These are phyloP conservation scores for Scedosporium apiospermum DNA, from an alignment of 2,329 filamentous ascomycete species.

Conservation along the genomic window DNA sequence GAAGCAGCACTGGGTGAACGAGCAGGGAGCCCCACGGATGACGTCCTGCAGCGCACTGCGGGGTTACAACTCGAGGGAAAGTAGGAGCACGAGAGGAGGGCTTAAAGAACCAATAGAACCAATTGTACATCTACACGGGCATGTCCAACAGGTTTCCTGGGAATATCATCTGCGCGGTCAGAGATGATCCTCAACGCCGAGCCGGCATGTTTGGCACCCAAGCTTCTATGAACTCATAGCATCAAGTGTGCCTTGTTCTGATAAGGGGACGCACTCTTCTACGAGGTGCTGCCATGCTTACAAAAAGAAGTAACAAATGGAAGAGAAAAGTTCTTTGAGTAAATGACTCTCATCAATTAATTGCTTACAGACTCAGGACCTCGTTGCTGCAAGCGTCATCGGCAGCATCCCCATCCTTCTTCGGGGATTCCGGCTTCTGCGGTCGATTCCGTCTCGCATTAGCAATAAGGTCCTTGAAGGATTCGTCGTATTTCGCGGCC, in stretches of 20 bases:
- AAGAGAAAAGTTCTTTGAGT: no score
- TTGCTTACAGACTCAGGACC: neutral
- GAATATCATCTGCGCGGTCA: no score
- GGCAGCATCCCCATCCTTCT: constrained; percentile 5
- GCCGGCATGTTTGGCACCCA: no score
- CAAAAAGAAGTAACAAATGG: neutral
- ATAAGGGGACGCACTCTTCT: no score
- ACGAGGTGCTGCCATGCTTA: neutral
- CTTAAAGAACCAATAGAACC: neutral
- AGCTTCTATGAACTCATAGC: no score
- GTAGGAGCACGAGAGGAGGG: neutral
- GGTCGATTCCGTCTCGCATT: constrained; percentile 45
- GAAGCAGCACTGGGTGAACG: neutral
- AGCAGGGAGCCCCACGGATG: neutral
- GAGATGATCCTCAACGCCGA: no score
- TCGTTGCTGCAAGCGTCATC: constrained; percentile 10
- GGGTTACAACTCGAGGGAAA: neutral
- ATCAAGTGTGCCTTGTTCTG: no score
- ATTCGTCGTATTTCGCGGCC: constrained; percentile 59
- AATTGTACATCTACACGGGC: no score
- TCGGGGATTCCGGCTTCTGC: constrained; percentile 34
- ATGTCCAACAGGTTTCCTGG: no score
- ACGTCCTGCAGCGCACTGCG: neutral
- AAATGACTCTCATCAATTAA: neutral
- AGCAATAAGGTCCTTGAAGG: constrained; percentile 73